Evolutionary conservation across 768 basidiomycete genomes (phyloP).

Genomic region (Termitomyces sp.): DNA sequence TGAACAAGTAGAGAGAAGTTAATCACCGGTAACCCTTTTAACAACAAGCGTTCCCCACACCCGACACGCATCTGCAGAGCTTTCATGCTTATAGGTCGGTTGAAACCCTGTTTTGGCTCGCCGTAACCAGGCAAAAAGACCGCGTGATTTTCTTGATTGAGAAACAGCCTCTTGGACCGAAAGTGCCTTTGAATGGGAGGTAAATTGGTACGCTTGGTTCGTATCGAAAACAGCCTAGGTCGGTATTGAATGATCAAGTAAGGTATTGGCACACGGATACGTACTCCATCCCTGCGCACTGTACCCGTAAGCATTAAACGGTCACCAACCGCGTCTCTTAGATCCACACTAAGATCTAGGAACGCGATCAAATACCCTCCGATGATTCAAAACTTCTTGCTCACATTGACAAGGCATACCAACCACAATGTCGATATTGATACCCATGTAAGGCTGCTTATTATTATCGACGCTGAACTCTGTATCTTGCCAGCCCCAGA

Average conservation of each 20-base stretch:
- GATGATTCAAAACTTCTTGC: conserved; percentile 22
- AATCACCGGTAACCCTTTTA: conserved; percentile 83
- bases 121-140: conserved; percentile 57
- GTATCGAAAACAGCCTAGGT: conserved; percentile 71
- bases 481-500: conserved; percentile 92
- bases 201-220: conserved; percentile 70
- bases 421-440: conserved; percentile 91
- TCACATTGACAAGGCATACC: conserved; percentile 91
- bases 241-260: neutral
- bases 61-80: conserved; percentile 75
- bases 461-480: conserved; percentile 82
- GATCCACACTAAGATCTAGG: conserved; percentile 77
- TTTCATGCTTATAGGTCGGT: conserved; percentile 67
- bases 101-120: conserved; percentile 44
- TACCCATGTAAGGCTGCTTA: conserved; percentile 55
- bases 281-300: conserved; percentile 80
- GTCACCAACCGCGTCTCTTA: conserved; percentile 93
- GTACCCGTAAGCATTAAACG: conserved; percentile 74
- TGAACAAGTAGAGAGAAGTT: neutral
- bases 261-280: conserved; percentile 15
- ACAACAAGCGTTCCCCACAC: conserved; percentile 78
- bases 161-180: conserved; percentile 66
- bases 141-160: conserved; percentile 71
- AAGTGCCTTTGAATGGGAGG: conserved; percentile 58
- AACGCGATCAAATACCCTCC: neutral